Evolutionary conservation across 2,329 filamentous ascomycete genomes (phyloP), one percentile per base, ranked within the genome.

Genomic region (Scorias spongiosa): DNA sequence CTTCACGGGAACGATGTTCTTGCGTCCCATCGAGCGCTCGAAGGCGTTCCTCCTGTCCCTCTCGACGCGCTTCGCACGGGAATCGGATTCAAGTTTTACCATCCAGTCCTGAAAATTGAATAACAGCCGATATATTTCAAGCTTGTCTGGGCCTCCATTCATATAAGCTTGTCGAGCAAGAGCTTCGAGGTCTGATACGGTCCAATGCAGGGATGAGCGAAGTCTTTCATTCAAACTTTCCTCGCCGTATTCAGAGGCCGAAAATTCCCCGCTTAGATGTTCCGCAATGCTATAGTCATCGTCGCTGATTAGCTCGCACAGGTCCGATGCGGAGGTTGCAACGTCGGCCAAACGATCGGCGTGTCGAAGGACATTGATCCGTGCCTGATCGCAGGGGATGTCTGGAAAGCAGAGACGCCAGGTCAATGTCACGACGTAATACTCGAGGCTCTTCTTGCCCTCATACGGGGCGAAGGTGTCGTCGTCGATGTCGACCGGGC

Each of bases 401-500:
- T 49, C 32, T 2, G 44, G 45, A 43, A 51, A 51, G 9, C 28
- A 26, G 2, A 49, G 42, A 28, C 43, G 47, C 55, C 55, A 74
- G 0, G 55, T 59, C 2, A 72, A 55, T 0, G 63, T 58, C 2
- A 57, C 57, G 29, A 72, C 54, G 48, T 69, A 65, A 45, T 70
- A 72, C 17, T 69, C 61, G 8, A 74, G 57, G 12, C 51, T 53
- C 0, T 57, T 54, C 14, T 56, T 51, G 0, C 56, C 55, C 51
- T 71, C 68, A 47, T 74, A 69, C 1, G 66, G 59, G 1, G 60
- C 9, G 64, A 67, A 71, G 6, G 62, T 56, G 26, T 48, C 1
- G 0, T 49, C 41, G 5, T 62, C 51, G 60, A 69, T 66, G 1
- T 59, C 62, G n/a, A 68, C 67, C 10, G 60, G 61, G 0, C 71